phyloP scores from a whole-genome alignment of 805 yeast species.

The Lachancea mirantina region DNA sequence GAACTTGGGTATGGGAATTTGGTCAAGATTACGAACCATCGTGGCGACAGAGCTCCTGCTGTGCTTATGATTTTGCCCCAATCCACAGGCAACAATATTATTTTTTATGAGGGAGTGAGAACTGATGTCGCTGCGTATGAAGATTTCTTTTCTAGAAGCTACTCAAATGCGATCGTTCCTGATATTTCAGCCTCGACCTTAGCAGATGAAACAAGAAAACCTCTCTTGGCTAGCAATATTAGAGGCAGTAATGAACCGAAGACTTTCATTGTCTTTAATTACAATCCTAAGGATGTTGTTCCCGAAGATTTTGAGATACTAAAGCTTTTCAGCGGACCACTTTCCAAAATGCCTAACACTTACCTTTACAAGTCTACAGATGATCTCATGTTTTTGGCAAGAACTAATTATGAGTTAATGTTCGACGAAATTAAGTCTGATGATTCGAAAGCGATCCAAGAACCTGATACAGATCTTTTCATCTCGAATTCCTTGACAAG shows the following conservation, averaged over 20 bases:
- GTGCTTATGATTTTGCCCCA: conserved; percentile 50
- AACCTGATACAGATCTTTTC: conserved; percentile 40
- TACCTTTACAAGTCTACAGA: conserved; percentile 49
- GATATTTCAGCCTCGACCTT: conserved; percentile 18
- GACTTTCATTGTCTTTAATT: conserved; percentile 47
- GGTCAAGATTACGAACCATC: conserved; percentile 12
- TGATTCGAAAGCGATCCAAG: conserved; percentile 26
- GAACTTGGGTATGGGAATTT: conserved; percentile 41
- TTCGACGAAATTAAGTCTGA: conserved; percentile 41
- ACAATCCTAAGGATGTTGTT: conserved; percentile 37
- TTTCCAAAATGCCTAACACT: conserved; percentile 52
- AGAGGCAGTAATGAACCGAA: conserved; percentile 13
- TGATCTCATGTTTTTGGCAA: conserved; percentile 38
- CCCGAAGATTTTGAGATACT: conserved; percentile 57
- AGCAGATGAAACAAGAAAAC: conserved; percentile 13
- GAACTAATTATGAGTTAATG: conserved; percentile 28
- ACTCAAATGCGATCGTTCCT: conserved; percentile 39
- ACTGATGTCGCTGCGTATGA: conserved; percentile 28
- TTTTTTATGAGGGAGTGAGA: conserved; percentile 16
- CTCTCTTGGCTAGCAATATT: conserved; percentile 10
- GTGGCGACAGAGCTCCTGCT: conserved; percentile 32
- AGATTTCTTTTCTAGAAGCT: conserved; percentile 43
- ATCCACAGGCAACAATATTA: conserved; percentile 23
- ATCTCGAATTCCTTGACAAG: conserved; percentile 48
- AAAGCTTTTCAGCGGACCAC: conserved; percentile 52